Evolutionary conservation across 768 basidiomycete species (phyloP), one percentile per base, ranked within the genome.

Genomic region (Podaxis sp.): DNA sequence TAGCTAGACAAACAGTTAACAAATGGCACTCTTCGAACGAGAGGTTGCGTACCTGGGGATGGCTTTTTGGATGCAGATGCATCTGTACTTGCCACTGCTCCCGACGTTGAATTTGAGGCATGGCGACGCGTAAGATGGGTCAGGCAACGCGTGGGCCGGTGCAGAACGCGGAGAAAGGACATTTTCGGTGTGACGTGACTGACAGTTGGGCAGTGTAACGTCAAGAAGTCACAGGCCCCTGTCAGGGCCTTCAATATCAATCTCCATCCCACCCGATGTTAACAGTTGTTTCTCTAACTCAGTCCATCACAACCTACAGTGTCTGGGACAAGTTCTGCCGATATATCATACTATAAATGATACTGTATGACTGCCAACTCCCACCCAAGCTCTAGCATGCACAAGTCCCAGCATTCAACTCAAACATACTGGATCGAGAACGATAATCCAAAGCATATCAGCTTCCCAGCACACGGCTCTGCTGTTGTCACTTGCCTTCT

Each of bases 401-500:
- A 33, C 84, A 94, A 96, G 74, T 93, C 94, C 1, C 87, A 96
- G 36, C 87, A 89, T 69, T 92, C 42, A 15, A 61, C 59, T 90
- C 91, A 15, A 9, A 87, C 86, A 24, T 87, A 88, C 44, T 96
- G 95, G 94, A 83, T 92, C 17, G 82, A 82, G 57, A 87, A 87
- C 70, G 79, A 84, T 26, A 81, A 86, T 61, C 92, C 89, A 15
- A 90, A 86, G 66, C 89, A 92, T 61, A 79, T 88, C 56, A 88
- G 88, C 3, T 96, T 99, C 78, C 82, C 89, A 1, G 95, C 95
- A 11, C 92, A 95, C 68, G 93, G 94, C 0, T 86, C 85, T 49
- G 88, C 90, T 26, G 96, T 98, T 65, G 95, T 99, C 72, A 99
- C 96, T 42, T 97, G 95, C 73, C 86, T 98, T 51, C 85, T 98